phyloP scores from a whole-genome alignment of 208 protist species.

The Trypanosomatidae sp. region DNA sequence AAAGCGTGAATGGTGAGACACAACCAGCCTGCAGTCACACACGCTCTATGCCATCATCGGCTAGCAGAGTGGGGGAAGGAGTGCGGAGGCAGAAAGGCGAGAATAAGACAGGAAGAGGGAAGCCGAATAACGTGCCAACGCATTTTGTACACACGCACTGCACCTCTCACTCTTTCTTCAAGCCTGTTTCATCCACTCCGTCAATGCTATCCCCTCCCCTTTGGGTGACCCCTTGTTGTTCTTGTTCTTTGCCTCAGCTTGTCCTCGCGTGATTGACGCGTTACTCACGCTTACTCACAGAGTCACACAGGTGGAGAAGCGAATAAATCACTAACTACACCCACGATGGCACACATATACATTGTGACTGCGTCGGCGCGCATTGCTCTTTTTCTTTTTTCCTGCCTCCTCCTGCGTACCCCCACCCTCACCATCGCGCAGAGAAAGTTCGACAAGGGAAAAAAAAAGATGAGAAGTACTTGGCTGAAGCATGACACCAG shows the following conservation, averaged over 20 bases:
- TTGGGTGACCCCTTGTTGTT: neutral
- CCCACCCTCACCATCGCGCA: neutral
- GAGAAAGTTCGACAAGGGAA: neutral
- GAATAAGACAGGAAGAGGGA: neutral
- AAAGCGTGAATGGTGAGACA: neutral
- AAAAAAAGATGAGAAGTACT: neutral
- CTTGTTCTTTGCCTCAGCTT: neutral
- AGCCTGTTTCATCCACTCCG: neutral
- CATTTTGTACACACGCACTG: neutral
- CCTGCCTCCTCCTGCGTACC: neutral
- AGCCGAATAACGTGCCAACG: neutral
- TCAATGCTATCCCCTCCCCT: neutral
- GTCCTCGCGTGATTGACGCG: neutral
- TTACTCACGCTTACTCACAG: neutral
- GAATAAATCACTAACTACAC: neutral
- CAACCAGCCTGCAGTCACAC: neutral
- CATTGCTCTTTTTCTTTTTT: neutral
- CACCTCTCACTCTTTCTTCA: neutral
- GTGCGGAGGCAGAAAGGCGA: neutral
- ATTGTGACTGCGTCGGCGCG: neutral
- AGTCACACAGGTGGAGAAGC: neutral
- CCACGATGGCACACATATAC: neutral
- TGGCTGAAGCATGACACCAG: neutral
- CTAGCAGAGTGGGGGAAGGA: neutral
- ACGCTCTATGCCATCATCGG: neutral